Base-by-base conservation (phyloP, 2,329 filamentous ascomycete genomes). In the Dactylonectria macrodidyma region DNA sequence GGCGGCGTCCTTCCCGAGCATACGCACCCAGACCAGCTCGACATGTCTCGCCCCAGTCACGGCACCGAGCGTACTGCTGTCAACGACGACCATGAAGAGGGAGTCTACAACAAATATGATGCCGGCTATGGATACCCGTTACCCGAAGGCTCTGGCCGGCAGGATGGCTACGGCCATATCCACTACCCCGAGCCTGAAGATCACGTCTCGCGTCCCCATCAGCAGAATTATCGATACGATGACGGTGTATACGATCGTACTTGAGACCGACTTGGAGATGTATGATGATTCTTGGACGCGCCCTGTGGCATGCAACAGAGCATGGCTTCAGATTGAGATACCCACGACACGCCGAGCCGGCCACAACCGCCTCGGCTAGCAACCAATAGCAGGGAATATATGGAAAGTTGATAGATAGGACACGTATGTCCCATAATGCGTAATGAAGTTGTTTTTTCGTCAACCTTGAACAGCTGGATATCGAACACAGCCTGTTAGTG, bases 21-120 rank as follows among this genome's bases (percentile, higher is more conserved):
- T 73, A 76, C 83, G n/a, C 78, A 77, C 11, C 83, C 83, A 2
- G 77, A 78, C 34, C 75, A 84, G 77, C 76, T 86, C 76, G 65
- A 76, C 65, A 78, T 77, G 26, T 59, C 38, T 60, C 81, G 83
- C 44, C 81, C 81, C 72, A 86, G 84, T 78, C 79, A 83, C 68
- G 79, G 72, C 69, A 84, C 79, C 12, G 84, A 78, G 66, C 76
- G 71, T 61, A 84, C 78, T 30, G 78, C 78, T 44, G 76, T 81
- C 46, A 76, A 73, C 65, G 68, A 73, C 36, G 78, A 76, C 51
- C 67, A 73, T 14, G 59, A 74, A 22, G 62, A 75, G 16, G 66
- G 63, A 16, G 67, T 75, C 19, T 74, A 78, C 71, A 76, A 74
- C 70, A 73, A 75, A 62, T 73, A 75, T 47, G 71, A 74, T 16